Evolutionary conservation across 169 alveolate genomes (phyloP), one percentile per base, ranked within the genome.

Genomic region (Miamiensis avidus): DNA sequence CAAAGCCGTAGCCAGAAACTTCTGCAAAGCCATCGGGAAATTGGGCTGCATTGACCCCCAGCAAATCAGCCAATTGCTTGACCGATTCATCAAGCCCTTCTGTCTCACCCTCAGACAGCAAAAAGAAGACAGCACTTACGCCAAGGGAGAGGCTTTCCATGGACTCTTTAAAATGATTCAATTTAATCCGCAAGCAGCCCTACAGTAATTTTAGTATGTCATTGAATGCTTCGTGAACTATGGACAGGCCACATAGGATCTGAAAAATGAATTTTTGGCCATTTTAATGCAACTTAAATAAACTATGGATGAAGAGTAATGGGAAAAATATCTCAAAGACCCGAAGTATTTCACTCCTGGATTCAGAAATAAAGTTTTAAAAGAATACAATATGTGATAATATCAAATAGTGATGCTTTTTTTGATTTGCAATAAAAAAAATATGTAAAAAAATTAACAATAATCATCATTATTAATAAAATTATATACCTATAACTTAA

Each of bases 61-160:
- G 29, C 29, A 79, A 16, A 74, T 79, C 1, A 64, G 84, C 25
- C 25, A n/a, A 28, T 72, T 34, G 29, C 49, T 79, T n/a, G 32
- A 31, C 64, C n/a, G 30, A 25, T 79, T 79, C n/a, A 72, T 79
- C 20, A n/a, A 79, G 16, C 34, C 34, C 30, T 79, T 79, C 49
- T 79, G 84, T 29, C 84, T 79, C 0, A 49, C 76, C 64, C 29
- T 79, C 30, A 79, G 84, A 79, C 29, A 79, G 29, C 64, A 65
- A 16, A 31, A 31, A 15, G 34, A 33, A n/a, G 77, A 79, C 0
- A 74, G 76, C n/a, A 11, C 4, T 11, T 79, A 79, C 29, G n/a
- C 31, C 29, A 79, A 79, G 49, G 73, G 64, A 79, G 65, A 74
- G 64, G 84, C 84, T n/a, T 79, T 79, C 65, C 76, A 79, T 20